Evolutionary conservation across 192 early-diverging fungal species (phyloP), one percentile per base, ranked within the genome.

Genomic region (Coemansia sp.): DNA sequence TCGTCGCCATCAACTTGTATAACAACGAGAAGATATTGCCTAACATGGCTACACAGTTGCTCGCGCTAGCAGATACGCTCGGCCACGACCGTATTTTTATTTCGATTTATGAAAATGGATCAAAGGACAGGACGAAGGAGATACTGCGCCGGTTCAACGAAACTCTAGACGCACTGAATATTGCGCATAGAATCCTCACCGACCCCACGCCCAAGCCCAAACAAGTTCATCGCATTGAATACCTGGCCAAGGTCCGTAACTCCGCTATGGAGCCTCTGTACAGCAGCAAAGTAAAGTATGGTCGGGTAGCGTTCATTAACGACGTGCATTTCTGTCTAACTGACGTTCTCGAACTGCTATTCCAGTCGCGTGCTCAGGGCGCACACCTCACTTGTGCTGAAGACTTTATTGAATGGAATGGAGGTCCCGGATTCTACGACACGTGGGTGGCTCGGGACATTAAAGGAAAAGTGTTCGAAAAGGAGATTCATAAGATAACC

Each of bases 301-400:
- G 65, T 35, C 49, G 59, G 8, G 68, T 87, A 14, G 39, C 85
- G 6, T 78, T 87, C 46, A 37, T 87, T 30, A 82, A 85, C 62
- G 80, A 84, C 8, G 71, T 76, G 16, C 76, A 80, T 9, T 76
- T 78, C 38, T 87, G 86, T 16, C 59, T 77, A 3, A 64, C 80
- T 6, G 86, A 87, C 62, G 28, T 87, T 11, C 59, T 85, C 11
- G 86, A 87, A 63, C 57, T 87, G 52, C 11, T 87, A 6, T 68
- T 73, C 49, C 86, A 87, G 65, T 70, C 80, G 40, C 63, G 66
- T 10, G 42, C 68, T 14, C 75, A 87, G 33, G 63, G 62, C 13
- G 72, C 86, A 3, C 83, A 87, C 28, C 62, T 87, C 21, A 74
- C 77, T 0, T 87, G 86, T 43, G 86, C 73, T 2, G 82, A 85